These are phyloP conservation scores for Pelargonium australe DNA, from an alignment of 441 rosid genomes.

Conservation along the genomic window DNA sequence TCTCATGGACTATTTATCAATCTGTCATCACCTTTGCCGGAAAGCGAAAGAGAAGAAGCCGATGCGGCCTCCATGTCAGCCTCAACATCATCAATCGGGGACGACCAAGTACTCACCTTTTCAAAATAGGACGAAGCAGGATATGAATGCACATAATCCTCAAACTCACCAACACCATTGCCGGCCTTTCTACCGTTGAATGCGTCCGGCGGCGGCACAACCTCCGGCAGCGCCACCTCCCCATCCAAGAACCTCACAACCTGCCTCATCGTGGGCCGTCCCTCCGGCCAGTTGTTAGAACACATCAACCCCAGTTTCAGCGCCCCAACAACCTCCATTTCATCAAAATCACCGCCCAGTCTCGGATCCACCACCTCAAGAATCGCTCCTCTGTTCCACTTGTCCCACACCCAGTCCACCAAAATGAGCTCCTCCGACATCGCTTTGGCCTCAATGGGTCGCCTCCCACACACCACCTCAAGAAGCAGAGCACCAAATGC, in stretches of 20 bases:
- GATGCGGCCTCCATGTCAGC: slow-evolving; percentile 39
- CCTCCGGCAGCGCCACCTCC: slow-evolving; percentile 45
- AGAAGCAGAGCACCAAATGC: slow-evolving; percentile 76
- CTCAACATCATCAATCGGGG: slow-evolving; percentile 30
- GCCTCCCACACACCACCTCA: slow-evolving; percentile 67
- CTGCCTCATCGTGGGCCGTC: too few relatives aligned
- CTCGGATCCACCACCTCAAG: too few relatives aligned
- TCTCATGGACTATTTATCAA: too few relatives aligned
- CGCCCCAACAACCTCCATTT: too few relatives aligned
- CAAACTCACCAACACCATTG: slow-evolving; percentile 26
- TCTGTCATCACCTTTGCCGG: slow-evolving; percentile 10
- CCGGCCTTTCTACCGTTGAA: slow-evolving; percentile 23
- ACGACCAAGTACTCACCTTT: slow-evolving; percentile 35
- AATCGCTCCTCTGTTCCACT: too few relatives aligned
- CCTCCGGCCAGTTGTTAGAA: too few relatives aligned
- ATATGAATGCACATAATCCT: slow-evolving; percentile 51
- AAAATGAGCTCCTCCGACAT: slow-evolving; percentile 48
- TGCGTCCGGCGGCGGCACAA: slow-evolving; percentile 42
- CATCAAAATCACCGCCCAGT: too few relatives aligned
- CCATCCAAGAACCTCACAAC: too few relatives aligned
- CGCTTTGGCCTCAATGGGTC: slow-evolving; percentile 59
- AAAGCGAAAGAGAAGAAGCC: slow-evolving; percentile 26
- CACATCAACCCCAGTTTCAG: too few relatives aligned
- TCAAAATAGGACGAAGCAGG: slow-evolving; percentile 31
- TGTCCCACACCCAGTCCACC: slow-evolving; percentile 69